These are phyloP conservation scores for Arbutus unedo DNA, from an alignment of 148 eudicot genomes.

Conservation along the genomic window DNA sequence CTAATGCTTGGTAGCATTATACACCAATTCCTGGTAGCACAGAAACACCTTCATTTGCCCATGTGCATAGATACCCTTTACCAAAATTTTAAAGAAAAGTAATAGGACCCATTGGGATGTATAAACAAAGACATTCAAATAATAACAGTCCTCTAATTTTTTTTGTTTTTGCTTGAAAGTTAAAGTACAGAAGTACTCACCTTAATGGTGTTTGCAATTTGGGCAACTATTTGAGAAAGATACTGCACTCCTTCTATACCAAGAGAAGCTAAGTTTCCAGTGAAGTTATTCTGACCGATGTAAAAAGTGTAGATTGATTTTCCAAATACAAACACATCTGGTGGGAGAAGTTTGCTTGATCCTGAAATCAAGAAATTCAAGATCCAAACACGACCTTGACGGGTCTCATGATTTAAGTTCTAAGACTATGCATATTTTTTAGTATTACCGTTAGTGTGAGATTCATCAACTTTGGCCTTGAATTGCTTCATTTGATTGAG, in stretches of 20 bases:
- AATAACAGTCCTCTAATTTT: too few relatives aligned
- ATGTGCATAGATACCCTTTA: too few relatives aligned
- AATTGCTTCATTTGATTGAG: conserved; percentile 78
- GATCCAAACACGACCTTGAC: too few relatives aligned
- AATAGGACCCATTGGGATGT: too few relatives aligned
- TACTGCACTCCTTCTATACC: conserved; percentile 62
- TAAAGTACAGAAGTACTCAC: conserved; percentile 21
- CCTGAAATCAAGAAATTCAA: conserved; percentile 26
- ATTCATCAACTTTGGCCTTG: conserved; percentile 44
- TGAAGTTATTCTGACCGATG: conserved; percentile 95
- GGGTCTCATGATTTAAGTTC: too few relatives aligned
- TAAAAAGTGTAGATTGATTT: conserved; percentile 79
- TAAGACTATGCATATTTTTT: too few relatives aligned
- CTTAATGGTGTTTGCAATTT: conserved; percentile 67
- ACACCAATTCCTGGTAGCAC: too few relatives aligned
- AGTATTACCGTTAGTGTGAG: too few relatives aligned
- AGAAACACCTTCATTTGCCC: too few relatives aligned
- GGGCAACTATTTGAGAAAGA: conserved; percentile 68
- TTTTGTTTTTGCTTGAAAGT: not conserved
- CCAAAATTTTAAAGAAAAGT: too few relatives aligned
- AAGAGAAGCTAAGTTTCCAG: conserved; percentile 44
- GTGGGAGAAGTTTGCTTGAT: conserved; percentile 44
- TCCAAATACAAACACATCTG: conserved; percentile 54
- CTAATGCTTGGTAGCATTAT: too few relatives aligned
- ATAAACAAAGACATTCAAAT: too few relatives aligned